Conservation (phyloP, 1,139 yeast genomes). For the Casaregolazyma lundiana region DNA sequence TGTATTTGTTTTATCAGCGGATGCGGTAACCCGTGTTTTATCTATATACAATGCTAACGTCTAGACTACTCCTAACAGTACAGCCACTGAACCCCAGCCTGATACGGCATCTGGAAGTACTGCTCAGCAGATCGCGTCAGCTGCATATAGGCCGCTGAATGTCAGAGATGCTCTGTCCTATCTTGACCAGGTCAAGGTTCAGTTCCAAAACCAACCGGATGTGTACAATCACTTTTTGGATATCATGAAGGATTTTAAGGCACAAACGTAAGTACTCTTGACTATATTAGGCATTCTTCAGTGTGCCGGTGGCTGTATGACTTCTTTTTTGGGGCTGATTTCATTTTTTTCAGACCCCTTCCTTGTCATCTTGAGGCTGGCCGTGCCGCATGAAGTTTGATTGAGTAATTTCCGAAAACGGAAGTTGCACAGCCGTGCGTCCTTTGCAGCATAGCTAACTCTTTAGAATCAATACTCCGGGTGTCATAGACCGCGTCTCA, state of each 20-base stretch:
- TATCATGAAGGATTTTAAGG: conserved; percentile 97
- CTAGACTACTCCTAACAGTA: background rate
- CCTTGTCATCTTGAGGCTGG: background rate
- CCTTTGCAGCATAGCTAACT: background rate
- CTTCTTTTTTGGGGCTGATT: background rate
- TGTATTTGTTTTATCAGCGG: background rate
- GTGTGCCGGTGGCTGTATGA: conserved; percentile 3
- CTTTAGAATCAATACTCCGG: conserved; percentile 86
- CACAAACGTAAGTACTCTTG: conserved; percentile 57
- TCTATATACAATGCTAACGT: background rate
- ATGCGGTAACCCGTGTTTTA: background rate
- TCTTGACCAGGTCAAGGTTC: conserved; percentile 91
- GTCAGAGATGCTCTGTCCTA: conserved; percentile 95
- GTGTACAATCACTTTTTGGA: conserved; percentile 94
- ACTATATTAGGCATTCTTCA: background rate
- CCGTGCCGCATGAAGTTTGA: background rate
- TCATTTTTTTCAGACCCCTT: background rate
- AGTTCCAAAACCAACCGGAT: conserved; percentile 87
- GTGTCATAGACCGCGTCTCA: conserved; percentile 93
- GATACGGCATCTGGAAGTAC: conserved; percentile 10
- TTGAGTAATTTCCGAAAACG: background rate
- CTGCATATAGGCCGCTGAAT: conserved; percentile 77
- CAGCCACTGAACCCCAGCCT: background rate
- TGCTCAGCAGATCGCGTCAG: conserved; percentile 28
- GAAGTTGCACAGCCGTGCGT: conserved; percentile 4